phyloP scores from a whole-genome alignment of 352 stramenopile genomes.

The Phytopythium ostracodes region DNA sequence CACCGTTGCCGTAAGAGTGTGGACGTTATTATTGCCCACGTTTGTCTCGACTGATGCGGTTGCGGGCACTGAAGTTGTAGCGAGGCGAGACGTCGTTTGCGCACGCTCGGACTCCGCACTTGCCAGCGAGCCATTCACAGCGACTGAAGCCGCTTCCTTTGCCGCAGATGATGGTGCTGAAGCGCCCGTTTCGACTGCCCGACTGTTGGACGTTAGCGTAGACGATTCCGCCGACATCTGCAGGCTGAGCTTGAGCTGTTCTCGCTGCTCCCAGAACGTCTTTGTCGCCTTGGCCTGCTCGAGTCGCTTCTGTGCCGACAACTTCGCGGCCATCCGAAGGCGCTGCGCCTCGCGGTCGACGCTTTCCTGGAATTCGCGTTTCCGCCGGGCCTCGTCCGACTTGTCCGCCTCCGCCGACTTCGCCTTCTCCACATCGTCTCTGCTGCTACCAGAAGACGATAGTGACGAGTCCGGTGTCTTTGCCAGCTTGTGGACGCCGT shows the following conservation, averaged over 20 bases:
- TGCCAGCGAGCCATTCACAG: no score
- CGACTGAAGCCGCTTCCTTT: neutral
- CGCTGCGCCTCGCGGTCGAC: constrained; percentile 62
- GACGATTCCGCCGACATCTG: constrained; percentile 5
- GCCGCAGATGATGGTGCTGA: neutral
- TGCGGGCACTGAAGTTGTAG: neutral
- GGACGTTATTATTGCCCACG: no score
- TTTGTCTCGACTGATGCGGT: neutral
- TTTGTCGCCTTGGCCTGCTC: constrained; percentile 72
- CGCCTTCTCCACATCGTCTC: neutral
- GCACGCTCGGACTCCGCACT: neutral
- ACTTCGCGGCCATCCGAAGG: constrained; percentile 55
- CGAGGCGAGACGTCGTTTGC: neutral
- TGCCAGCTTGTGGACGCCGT: constrained; percentile 2
- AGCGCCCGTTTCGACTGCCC: neutral
- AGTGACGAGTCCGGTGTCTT: constrained; percentile 7
- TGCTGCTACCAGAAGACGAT: neutral
- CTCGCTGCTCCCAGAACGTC: constrained; percentile 55
- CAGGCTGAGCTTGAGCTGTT: constrained; percentile 40
- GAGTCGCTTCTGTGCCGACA: constrained; percentile 70
- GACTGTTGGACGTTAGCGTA: neutral
- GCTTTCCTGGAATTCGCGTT: constrained; percentile 52
- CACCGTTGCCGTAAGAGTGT: constrained; percentile 2
- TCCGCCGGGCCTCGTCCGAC: constrained; percentile 28
- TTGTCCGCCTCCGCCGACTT: constrained; percentile 7